phyloP scores from a whole-genome alignment of 2,329 filamentous ascomycete genomes.

The Exophiala sideris region DNA sequence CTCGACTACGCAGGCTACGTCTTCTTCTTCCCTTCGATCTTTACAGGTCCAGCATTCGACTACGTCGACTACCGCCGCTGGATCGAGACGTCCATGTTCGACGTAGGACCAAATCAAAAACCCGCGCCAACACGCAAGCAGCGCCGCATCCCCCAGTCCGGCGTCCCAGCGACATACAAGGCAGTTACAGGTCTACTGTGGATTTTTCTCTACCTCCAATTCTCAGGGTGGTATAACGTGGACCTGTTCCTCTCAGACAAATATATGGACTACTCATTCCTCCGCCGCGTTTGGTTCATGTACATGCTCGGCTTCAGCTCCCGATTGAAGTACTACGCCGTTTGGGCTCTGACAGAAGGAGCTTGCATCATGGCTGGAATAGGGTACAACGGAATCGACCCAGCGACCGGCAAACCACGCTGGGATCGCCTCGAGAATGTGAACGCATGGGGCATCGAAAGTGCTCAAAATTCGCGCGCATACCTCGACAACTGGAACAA shows the following conservation, averaged over 20 bases:
- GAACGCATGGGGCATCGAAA: conserved; percentile 77
- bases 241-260: conserved; percentile 61
- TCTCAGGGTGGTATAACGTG: conserved; percentile 65
- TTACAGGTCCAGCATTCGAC: conserved; percentile 90
- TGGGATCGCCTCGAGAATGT: conserved; percentile 93
- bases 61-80: conserved; percentile 88
- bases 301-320: conserved; percentile 80
- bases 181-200: conserved; percentile 69
- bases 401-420: conserved; percentile 75
- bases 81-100: conserved; percentile 93
- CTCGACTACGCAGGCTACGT: conserved; percentile 88
- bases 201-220: conserved; percentile 73
- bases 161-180: conserved; percentile 77
- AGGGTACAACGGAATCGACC: conserved; percentile 90
- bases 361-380: conserved; percentile 90
- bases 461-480: conserved; percentile 86
- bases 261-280: conserved; percentile 65
- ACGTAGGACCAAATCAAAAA: conserved; percentile 73
- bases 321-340: conserved; percentile 92
- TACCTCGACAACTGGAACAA: conserved; percentile 97
- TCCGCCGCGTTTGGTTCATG: conserved; percentile 71
- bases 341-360: conserved; percentile 90
- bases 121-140: conserved; percentile 83
- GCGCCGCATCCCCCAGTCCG: conserved; percentile 88
- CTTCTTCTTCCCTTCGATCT: conserved; percentile 87